Base-by-base conservation (phyloP, 768 basidiomycete species). In the Suillus cothurnatus region DNA sequence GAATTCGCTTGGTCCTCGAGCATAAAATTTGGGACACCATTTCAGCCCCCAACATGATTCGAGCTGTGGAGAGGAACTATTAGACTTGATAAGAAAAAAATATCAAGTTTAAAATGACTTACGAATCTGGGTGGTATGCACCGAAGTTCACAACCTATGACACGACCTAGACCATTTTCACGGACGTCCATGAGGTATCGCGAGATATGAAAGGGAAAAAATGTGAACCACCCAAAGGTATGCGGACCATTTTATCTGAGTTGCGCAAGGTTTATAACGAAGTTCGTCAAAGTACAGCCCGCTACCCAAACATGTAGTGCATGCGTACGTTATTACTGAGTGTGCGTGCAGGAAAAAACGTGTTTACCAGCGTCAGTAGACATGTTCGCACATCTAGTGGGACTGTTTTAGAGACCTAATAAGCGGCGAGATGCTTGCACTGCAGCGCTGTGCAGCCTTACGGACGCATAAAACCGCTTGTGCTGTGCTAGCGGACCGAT, bases 31-130 rank as follows among this genome's bases (percentile, higher is more conserved):
- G 19, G 67, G 61, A 36, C 70, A 62, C 74, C 74, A 76, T 38
- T 74, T 71, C 61, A 74, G 73, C 64, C 76, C 76, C 76, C 76
- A 77, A 63, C 76, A 64, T 19, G 74, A 71, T 41, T 59, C 12
- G 38, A 77, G 66, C 74, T 76, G 15, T 41, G 70, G 60, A 53
- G 15, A 56, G 1, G 17, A 61, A 55, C 21, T 19, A 31, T 68
- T 38, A 66, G 61, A 34, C 21, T 41, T 21, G 0, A 23, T 4
- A 36, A 21, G 52, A 12, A 53, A 17, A 43, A 61, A 17, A 7
- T n/a, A 49, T 7, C 45, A 55, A 39, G 36, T 12, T 21, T 14
- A 23, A 28, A 17, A 61, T 7, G 56, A 68, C 76, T 72, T 56
- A 73, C 75, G 62, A 64, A 70, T 61, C 70, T 74, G 14, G 67